phyloP scores from a whole-genome alignment of 371 early-diverging fungal genomes.

The Mortierella sp. region DNA sequence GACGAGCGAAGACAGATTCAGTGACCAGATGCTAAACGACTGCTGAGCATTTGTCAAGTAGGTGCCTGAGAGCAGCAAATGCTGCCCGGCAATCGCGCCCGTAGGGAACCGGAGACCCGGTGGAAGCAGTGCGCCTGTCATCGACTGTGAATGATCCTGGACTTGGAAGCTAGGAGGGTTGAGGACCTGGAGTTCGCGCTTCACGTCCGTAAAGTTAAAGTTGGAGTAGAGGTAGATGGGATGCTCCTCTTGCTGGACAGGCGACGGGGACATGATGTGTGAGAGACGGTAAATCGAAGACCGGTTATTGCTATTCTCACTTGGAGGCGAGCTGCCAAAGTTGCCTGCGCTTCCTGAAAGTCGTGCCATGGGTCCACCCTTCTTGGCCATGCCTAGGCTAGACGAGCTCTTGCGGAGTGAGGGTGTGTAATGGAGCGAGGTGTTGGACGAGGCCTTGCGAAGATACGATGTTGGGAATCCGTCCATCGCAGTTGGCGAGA shows the following conservation, averaged over 20 bases:
- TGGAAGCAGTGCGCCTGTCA: slow-evolving; percentile 68
- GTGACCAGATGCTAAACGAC: slow-evolving; percentile 77
- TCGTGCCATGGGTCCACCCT: slow-evolving; percentile 26
- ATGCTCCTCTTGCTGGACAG: slow-evolving; percentile 36
- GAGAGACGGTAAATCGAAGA: slow-evolving; percentile 36
- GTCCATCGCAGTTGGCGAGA: slow-evolving; percentile 21
- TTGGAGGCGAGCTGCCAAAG: slow-evolving; percentile 21
- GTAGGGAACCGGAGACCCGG: slow-evolving; percentile 84
- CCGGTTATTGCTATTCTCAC: slow-evolving; percentile 6
- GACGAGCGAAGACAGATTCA: slow-evolving; percentile 66
- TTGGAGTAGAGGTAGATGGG: slow-evolving; percentile 78
- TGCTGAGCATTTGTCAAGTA: slow-evolving; percentile 70
- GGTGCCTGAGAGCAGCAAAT: slow-evolving; percentile 77
- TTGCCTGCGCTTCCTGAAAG: slow-evolving; percentile 29
- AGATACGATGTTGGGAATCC: slow-evolving; percentile 27
- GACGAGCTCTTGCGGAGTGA: slow-evolving; percentile 30
- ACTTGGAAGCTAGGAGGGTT: slow-evolving; percentile 61
- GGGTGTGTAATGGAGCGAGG: slow-evolving; percentile 17
- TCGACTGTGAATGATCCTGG: slow-evolving; percentile 67
- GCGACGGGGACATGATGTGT: slow-evolving; percentile 13
- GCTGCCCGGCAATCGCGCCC: slow-evolving; percentile 70
- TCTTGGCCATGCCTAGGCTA: slow-evolving; percentile 26
- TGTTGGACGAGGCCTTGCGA: slow-evolving; percentile 24
- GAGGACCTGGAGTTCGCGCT: slow-evolving; percentile 74
- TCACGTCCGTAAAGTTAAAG: slow-evolving; percentile 80